A percentile compares a stretch with the other conserved stretches of the same genome.
Conservation (phyloP, 2,329 filamentous ascomycete species). For the Podosphaera xanthii region DNA sequence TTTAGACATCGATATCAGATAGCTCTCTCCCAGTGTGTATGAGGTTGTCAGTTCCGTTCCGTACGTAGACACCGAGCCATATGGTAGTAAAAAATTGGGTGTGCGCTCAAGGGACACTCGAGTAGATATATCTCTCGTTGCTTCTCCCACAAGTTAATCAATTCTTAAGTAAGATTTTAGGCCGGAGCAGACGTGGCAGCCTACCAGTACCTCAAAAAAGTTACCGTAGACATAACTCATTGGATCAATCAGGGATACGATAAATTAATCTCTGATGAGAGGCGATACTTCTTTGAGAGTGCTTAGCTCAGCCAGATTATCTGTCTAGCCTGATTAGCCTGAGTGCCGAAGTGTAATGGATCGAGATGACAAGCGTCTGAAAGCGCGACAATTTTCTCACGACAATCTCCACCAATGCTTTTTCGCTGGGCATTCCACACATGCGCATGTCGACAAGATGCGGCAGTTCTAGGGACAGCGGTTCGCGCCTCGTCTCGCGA, state of each 20-base stretch:
- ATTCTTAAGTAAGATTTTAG: not conserved
- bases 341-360: too few species aligned
- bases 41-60: not conserved
- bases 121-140: not conserved
- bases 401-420: too few species aligned
- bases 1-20: not conserved
- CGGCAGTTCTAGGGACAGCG: too few species aligned
- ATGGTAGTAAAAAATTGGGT: not conserved
- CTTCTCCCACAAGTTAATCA: not conserved
- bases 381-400: too few species aligned
- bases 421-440: too few species aligned
- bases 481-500: too few species aligned
- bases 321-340: too few species aligned
- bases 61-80: not conserved
- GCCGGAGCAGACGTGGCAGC: not conserved
- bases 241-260: too few species aligned
- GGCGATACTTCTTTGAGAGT: too few species aligned
- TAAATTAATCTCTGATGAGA: not conserved
- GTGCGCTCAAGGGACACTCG: not conserved
- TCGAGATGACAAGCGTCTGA: too few species aligned
- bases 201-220: not conserved
- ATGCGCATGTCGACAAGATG: too few species aligned
- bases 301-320: too few species aligned
- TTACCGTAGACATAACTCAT: not conserved
- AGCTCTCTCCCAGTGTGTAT: not conserved